A percentile compares a stretch with the other conserved stretches of the same genome.
Conservation (phyloP, 2,329 filamentous ascomycete species). For the Pyrenophora graminea region DNA sequence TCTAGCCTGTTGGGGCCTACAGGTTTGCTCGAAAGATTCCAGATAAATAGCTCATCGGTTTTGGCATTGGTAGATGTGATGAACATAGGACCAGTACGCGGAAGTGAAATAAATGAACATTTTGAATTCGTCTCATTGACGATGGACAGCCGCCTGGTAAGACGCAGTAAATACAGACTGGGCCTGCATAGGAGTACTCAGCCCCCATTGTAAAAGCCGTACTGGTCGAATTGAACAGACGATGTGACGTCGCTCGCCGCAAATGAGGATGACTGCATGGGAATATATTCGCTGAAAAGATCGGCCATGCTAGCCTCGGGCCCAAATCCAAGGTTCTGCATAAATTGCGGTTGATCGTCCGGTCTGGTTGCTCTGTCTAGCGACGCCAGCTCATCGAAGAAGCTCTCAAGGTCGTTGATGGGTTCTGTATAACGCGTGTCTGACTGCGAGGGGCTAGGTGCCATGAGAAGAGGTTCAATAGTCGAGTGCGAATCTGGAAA, state of each 20-base stretch:
- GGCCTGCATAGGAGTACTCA: conserved; percentile 2
- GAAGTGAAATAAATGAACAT: no score
- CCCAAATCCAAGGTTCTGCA: conserved; percentile 68
- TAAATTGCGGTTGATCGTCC: conserved; percentile 65
- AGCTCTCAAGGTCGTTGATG: conserved; percentile 53
- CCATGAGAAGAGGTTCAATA: neutral
- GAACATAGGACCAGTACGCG: no score
- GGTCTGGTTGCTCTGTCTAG: conserved; percentile 59
- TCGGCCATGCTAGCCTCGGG: conserved; percentile 65
- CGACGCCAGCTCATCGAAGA: conserved; percentile 63
- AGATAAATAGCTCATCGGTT: no score
- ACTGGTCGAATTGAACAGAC: conserved; percentile 30
- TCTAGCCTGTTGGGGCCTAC: no score
- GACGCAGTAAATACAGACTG: neutral
- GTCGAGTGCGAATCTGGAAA: conserved; percentile 16
- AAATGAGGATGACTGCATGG: conserved; percentile 42
- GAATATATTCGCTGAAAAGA: conserved; percentile 52
- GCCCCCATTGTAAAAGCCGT: conserved; percentile 32
- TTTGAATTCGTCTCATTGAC: no score
- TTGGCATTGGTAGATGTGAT: no score
- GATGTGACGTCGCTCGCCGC: conserved; percentile 27
- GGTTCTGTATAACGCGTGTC: conserved; percentile 43
- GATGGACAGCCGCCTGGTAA: no score
- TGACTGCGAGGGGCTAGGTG: conserved; percentile 13
- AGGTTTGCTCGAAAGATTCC: no score